Evolutionary conservation across 2,329 filamentous ascomycete species (phyloP).

Genomic region (Apiospora hydei): DNA sequence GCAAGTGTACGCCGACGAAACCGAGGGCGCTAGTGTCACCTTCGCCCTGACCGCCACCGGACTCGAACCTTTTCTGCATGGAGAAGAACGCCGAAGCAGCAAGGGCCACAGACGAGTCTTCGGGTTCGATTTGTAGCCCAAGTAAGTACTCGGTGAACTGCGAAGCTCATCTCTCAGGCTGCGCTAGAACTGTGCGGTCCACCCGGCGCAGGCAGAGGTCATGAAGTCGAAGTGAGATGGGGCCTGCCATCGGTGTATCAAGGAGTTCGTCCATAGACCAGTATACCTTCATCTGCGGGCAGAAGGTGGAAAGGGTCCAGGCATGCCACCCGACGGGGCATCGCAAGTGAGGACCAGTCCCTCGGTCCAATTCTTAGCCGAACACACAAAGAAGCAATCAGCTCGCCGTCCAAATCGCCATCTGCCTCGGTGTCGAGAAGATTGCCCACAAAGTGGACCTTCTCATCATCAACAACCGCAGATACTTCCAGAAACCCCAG

Average conservation of each 20-base stretch:
- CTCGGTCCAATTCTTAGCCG: conserved; percentile 46
- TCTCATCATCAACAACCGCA: conserved; percentile 41
- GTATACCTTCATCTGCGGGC: conserved; percentile 48
- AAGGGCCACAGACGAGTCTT: conserved; percentile 41
- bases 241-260: conserved; percentile 40
- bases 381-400: conserved; percentile 45
- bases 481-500: conserved; percentile 32
- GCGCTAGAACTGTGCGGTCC: conserved; percentile 38
- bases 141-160: conserved; percentile 39
- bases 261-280: conserved; percentile 45
- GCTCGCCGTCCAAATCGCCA: conserved; percentile 41
- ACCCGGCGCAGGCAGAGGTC: conserved; percentile 32
- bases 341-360: conserved; percentile 51
- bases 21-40: conserved; percentile 33
- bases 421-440: conserved; percentile 45
- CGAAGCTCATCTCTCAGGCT: conserved; percentile 31
- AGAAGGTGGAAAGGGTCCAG: conserved; percentile 38
- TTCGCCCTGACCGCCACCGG: conserved; percentile 28
- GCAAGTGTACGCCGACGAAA: conserved; percentile 46
- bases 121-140: conserved; percentile 39
- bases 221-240: conserved; percentile 36
- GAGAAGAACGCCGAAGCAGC: conserved; percentile 45
- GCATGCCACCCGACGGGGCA: conserved; percentile 51
- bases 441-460: conserved; percentile 43
- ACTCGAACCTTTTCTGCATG: conserved; percentile 38